Evolutionary conservation across 257 asterid genomes (phyloP).

Genomic region (Pogostemon cablin): DNA sequence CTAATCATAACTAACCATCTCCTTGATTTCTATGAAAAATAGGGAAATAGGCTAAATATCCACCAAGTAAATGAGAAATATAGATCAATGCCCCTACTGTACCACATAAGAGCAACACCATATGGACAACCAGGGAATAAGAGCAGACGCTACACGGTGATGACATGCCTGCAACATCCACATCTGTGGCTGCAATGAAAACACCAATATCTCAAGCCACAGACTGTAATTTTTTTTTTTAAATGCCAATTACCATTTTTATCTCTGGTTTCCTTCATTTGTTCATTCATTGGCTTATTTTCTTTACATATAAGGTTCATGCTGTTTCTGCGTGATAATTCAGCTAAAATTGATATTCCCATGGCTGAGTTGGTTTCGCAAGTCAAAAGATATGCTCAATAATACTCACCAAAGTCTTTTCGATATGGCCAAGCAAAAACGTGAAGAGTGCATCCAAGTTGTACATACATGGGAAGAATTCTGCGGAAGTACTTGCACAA

Average conservation of each 20-base stretch:
- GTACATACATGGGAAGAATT: slow-evolving; percentile 85
- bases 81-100: too few species aligned
- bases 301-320: slow-evolving; percentile 59
- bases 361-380: slow-evolving; percentile 57
- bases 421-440: slow-evolving; percentile 69
- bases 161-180: neutral
- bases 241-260: too few species aligned
- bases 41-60: too few species aligned
- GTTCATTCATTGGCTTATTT: neutral
- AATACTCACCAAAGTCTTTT: slow-evolving; percentile 69
- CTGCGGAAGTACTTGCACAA: slow-evolving; percentile 59
- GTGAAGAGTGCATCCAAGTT: slow-evolving; percentile 74
- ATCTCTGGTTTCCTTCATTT: neutral
- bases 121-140: too few species aligned
- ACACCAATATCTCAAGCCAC: too few species aligned
- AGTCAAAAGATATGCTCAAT: slow-evolving; percentile 57
- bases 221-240: too few species aligned
- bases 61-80: too few species aligned
- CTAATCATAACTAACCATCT: too few species aligned
- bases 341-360: slow-evolving; percentile 70
- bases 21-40: too few species aligned
- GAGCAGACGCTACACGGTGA: slow-evolving; percentile 52
- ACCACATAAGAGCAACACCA: too few species aligned
- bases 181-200: too few species aligned
- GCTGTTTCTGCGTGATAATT: slow-evolving; percentile 81